Evolutionary conservation across 129 eudicot genomes (phyloP).

Genomic region (Pseudognaphalium luteoalbum): DNA sequence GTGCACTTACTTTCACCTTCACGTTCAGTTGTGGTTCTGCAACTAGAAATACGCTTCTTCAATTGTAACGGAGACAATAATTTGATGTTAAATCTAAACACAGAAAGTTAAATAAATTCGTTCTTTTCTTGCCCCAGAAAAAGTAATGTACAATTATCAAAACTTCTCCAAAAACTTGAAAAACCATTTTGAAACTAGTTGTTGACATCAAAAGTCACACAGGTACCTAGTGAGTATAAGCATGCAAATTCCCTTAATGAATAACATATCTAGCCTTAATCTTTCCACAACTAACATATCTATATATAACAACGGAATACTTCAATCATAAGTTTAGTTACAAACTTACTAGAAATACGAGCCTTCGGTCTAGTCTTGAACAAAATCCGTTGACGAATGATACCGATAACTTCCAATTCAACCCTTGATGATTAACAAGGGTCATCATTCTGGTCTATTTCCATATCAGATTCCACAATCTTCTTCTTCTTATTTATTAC

Average conservation of each 20-base stretch:
- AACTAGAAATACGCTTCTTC: conserved; percentile 26
- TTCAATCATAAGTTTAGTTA: no score
- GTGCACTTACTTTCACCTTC: no score
- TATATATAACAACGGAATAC: no score
- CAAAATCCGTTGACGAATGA: conserved; percentile 82
- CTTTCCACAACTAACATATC: no score
- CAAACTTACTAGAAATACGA: conserved; percentile 64
- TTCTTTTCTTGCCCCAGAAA: background rate
- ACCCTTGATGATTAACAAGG: conserved; percentile 31
- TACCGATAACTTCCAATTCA: conserved; percentile 79
- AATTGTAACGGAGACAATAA: no score
- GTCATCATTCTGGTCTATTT: conserved; percentile 33
- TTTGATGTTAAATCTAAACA: no score
- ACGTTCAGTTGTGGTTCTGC: conserved; percentile 54
- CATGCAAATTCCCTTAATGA: background rate
- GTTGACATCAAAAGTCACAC: background rate
- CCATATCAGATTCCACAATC: conserved; percentile 35
- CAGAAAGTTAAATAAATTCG: conserved; percentile 17
- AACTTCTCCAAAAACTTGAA: no score
- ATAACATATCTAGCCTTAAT: no score
- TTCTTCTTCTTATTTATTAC: conserved; percentile 68
- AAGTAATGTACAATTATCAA: no score
- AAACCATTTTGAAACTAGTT: no score
- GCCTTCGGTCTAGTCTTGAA: conserved; percentile 96
- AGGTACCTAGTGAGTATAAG: background rate